Evolutionary conservation across 257 asterid species (phyloP).

Genomic region (Osmanthus fragrans): DNA sequence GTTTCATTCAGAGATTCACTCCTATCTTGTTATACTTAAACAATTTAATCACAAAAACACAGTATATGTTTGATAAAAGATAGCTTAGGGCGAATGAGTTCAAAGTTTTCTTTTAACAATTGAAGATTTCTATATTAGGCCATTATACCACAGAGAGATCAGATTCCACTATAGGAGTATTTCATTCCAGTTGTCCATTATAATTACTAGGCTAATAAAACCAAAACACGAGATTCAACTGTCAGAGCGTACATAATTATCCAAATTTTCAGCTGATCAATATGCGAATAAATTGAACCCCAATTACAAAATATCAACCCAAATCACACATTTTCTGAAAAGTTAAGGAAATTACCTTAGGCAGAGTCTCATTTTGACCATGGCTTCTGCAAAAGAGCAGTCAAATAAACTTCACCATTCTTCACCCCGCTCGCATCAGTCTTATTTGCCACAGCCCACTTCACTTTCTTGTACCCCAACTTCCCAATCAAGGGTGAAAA

Average conservation of each 20-base stretch:
- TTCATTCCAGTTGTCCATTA: not conserved
- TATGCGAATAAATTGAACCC: not conserved
- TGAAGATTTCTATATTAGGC: not conserved
- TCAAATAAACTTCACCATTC: slow-evolving; percentile 86
- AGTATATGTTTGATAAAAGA: not conserved
- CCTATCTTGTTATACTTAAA: not conserved
- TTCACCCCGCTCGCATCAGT: slow-evolving; percentile 70
- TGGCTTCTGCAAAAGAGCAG: slow-evolving; percentile 95
- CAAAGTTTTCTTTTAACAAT: not conserved
- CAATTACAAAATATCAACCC: not conserved
- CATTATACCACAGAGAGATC: not conserved
- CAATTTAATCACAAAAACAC: not conserved
- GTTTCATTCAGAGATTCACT: not conserved
- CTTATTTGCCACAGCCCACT: slow-evolving; percentile 88
- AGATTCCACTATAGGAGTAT: not conserved
- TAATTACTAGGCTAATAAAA: not conserved
- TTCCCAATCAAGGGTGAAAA: slow-evolving; percentile 74
- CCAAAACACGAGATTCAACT: not conserved
- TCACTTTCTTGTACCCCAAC: slow-evolving; percentile 88
- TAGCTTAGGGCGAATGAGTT: not conserved
- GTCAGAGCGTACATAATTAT: not conserved
- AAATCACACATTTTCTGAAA: not conserved
- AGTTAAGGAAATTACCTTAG: slow-evolving; percentile 39
- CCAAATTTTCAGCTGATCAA: not conserved
- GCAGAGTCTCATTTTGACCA: slow-evolving; percentile 46